Evolutionary conservation across 495 filamentous ascomycete species (phyloP), one percentile per base, ranked within the genome.

Genomic region (Aspergillus saccharolyticus): DNA sequence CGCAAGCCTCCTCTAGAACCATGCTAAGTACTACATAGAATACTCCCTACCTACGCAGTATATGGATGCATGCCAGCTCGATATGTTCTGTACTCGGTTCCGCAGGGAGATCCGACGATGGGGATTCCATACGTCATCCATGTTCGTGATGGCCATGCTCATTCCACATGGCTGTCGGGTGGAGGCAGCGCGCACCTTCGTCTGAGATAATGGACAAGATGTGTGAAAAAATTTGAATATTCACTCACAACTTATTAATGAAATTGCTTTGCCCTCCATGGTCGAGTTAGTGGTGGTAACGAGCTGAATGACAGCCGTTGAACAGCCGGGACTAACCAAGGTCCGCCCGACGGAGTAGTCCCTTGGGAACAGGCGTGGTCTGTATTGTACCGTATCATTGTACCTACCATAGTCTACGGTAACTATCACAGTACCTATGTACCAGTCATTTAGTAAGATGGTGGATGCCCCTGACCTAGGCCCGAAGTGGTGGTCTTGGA

Each of bases 391-490:
- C 9, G 16, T 47, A 18, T 16, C 25, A 54, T 18, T 18, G 8
- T 17, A 16, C 18, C 17, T 17, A n/a, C n/a, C n/a, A n/a, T n/a
- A n/a, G n/a, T n/a, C n/a, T n/a, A n/a, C n/a, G n/a, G n/a, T n/a
- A n/a, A n/a, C n/a, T n/a, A n/a, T n/a, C n/a, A n/a, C n/a, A n/a
- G n/a, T n/a, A n/a, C n/a, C n/a, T n/a, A n/a, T n/a, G n/a, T n/a
- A n/a, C n/a, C n/a, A n/a, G n/a, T n/a, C n/a, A n/a, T n/a, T n/a
- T n/a, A n/a, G n/a, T n/a, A n/a, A n/a, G 24, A 21, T 44, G 42
- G 53, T 54, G 53, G 49, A 44, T 61, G 42, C 59, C 59, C 59
- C 59, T 61, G 54, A 60, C 53, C n/a, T 61, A 61, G 45, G 6
- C 42, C 48, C 2, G 2, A 49, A 44, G 7, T 20, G 47, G 58